Evolutionary conservation across 768 basidiomycete species (phyloP).

Genomic region (Naganishia randhawae): DNA sequence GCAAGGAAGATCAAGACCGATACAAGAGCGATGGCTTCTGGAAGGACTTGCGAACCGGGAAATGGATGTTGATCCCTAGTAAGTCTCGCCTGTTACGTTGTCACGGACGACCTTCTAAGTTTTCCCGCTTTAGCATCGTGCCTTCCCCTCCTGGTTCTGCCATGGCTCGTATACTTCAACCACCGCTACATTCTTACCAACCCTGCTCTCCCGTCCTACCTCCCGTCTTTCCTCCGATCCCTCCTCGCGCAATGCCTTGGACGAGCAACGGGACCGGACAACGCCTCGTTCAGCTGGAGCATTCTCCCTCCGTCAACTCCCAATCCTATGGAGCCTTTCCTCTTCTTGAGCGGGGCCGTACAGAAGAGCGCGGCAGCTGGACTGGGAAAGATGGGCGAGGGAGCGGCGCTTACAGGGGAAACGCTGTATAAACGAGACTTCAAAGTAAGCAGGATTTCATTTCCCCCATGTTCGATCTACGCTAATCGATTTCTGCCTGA

Average conservation of each 20-base stretch:
- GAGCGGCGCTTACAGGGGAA: conserved; percentile 4
- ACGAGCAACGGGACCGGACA: not conserved
- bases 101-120: not conserved
- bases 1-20: conserved; percentile 35
- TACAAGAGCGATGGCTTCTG: conserved; percentile 53
- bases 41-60: conserved; percentile 57
- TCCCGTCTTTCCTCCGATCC: conserved; percentile 17
- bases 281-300: conserved; percentile 20
- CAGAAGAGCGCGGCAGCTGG: conserved; percentile 28
- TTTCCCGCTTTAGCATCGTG: conserved; percentile 36
- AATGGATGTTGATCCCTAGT: conserved; percentile 77
- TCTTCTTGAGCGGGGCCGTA: conserved; percentile 57
- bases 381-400: conserved; percentile 23
- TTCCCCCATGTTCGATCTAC: conserved; percentile 58
- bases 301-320: conserved; percentile 45
- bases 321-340: conserved; percentile 71
- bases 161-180: conserved; percentile 40
- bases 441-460: not conserved
- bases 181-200: conserved; percentile 32
- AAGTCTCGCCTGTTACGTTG: conserved; percentile 37
- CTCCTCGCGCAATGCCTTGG: conserved; percentile 9
- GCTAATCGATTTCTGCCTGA: conserved; percentile 20
- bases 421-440: conserved; percentile 18
- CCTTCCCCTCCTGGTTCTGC: conserved; percentile 40
- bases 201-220: conserved; percentile 54